Percentiles rank a stretch among this genome's conserved stretches.
These are phyloP conservation scores for Apophysomyces trapeziformis DNA, from an alignment of 371 early-diverging fungal species.

Conservation along the genomic window DNA sequence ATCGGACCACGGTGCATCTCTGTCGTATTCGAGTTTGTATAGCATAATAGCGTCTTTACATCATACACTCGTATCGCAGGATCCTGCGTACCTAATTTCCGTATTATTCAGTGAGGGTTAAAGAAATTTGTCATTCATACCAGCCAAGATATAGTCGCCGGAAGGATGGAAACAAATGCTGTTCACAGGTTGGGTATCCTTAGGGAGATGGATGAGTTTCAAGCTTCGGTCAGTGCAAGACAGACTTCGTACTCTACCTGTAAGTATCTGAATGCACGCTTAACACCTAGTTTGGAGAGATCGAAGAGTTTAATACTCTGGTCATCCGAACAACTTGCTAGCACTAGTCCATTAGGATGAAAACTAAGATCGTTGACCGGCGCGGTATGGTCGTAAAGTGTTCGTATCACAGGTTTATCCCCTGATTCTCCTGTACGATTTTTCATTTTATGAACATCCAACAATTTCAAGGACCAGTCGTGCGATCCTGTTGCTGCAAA, in stretches of 20 bases:
- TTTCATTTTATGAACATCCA: slow-evolving; percentile 83
- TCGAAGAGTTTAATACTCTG: slow-evolving; percentile 88
- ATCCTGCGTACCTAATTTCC: slow-evolving; percentile 68
- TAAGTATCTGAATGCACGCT: slow-evolving; percentile 86
- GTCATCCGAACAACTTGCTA: slow-evolving; percentile 90
- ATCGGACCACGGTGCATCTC: slow-evolving; percentile 73
- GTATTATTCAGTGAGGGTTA: not conserved
- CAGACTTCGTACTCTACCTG: slow-evolving; percentile 46
- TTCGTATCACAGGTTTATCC: slow-evolving; percentile 84
- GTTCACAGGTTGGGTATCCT: slow-evolving; percentile 74
- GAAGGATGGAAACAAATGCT: slow-evolving; percentile 87
- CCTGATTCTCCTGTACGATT: slow-evolving; percentile 62
- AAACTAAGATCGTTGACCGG: slow-evolving; percentile 87
- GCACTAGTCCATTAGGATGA: slow-evolving; percentile 90
- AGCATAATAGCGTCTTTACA: slow-evolving; percentile 82
- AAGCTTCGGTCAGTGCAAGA: not conserved
- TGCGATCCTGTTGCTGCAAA: slow-evolving; percentile 91
- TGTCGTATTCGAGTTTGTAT: slow-evolving; percentile 53
- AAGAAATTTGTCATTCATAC: slow-evolving; percentile 10
- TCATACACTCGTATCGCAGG: slow-evolving; percentile 84
- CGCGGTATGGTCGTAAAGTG: slow-evolving; percentile 85
- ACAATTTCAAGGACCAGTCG: slow-evolving; percentile 87
- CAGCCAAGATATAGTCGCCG: slow-evolving; percentile 78
- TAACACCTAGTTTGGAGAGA: slow-evolving; percentile 77
- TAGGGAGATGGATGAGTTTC: not conserved